Percentiles rank a stretch among this genome's conserved stretches.
phyloP scores from a whole-genome alignment of 2,329 filamentous ascomycete species.

The Epichloe elymi region DNA sequence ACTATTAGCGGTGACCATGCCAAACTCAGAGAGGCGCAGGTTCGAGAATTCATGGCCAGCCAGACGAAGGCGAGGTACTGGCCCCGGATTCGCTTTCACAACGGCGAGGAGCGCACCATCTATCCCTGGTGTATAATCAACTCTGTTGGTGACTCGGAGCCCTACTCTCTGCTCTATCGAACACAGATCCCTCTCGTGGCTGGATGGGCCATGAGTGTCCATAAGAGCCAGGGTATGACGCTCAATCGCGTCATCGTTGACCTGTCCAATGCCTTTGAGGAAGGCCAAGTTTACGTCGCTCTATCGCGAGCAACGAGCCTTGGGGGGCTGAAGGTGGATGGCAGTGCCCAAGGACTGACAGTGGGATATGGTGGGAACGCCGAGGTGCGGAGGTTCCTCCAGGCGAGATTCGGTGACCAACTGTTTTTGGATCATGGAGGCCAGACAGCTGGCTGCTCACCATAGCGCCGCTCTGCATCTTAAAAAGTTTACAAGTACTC shows the following conservation, averaged over 20 bases:
- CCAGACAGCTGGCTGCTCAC: background rate
- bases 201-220: slow-evolving; percentile 51
- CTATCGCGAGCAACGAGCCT: slow-evolving; percentile 12
- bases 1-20: background rate
- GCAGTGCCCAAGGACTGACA: background rate
- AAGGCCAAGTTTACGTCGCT: slow-evolving; percentile 46
- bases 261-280: slow-evolving; percentile 36
- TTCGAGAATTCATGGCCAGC: slow-evolving; percentile 3
- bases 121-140: slow-evolving; percentile 36
- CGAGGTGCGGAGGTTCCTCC: background rate
- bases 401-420: background rate
- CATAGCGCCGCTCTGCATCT: background rate
- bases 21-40: background rate
- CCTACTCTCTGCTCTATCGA: slow-evolving; percentile 36
- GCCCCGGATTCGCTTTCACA: slow-evolving; percentile 34
- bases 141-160: slow-evolving; percentile 29
- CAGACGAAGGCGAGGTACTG: slow-evolving; percentile 2
- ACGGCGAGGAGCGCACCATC: slow-evolving; percentile 31
- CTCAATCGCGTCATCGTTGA: slow-evolving; percentile 45
- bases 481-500: too few species aligned
- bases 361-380: background rate
- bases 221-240: slow-evolving; percentile 51
- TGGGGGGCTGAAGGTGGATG: slow-evolving; percentile 9
- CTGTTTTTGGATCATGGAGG: background rate
- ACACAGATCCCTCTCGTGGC: slow-evolving; percentile 48